phyloP scores from a whole-genome alignment of 2,329 filamentous ascomycete genomes.

The Cadophora malorum region DNA sequence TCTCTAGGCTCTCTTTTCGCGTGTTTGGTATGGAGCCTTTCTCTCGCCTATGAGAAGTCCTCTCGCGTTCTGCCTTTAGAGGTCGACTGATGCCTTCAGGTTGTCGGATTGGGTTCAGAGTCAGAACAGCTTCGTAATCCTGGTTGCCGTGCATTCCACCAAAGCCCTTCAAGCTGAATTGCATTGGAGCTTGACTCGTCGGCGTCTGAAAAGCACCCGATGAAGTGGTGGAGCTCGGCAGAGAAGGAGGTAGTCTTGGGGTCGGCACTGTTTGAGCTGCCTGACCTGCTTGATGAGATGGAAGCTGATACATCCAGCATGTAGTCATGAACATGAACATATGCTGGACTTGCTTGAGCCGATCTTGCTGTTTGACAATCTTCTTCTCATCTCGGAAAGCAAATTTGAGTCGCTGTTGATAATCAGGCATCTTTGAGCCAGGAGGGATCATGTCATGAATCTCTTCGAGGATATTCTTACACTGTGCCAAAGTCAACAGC shows the following conservation, averaged over 20 bases:
- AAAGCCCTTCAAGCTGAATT: constrained; percentile 12
- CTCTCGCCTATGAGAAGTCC: background rate
- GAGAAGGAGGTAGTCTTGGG: background rate
- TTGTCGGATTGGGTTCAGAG: constrained; percentile 18
- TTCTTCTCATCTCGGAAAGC: constrained; percentile 29
- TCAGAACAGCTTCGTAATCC: constrained; percentile 23
- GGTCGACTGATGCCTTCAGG: background rate
- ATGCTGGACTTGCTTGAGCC: constrained; percentile 29
- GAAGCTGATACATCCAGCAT: constrained; percentile 30
- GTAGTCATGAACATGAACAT: constrained; percentile 36
- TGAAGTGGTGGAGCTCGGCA: background rate
- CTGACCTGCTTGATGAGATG: background rate
- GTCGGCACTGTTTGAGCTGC: background rate
- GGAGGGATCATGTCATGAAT: constrained; percentile 27
- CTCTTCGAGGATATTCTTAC: constrained; percentile 21
- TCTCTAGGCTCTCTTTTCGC: constrained; percentile 21
- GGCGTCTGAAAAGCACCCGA: background rate
- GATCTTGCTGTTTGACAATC: constrained; percentile 26
- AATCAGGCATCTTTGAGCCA: constrained; percentile 26
- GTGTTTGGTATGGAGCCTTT: background rate
- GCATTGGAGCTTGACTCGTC: constrained; percentile 21
- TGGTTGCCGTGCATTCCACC: background rate
- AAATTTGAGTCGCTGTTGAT: constrained; percentile 26
- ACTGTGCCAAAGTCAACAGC: constrained; percentile 10
- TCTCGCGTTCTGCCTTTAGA: background rate